Evolutionary conservation across 1,284 basidiomycete species (phyloP).

Genomic region (Ganoderma resinaceum): DNA sequence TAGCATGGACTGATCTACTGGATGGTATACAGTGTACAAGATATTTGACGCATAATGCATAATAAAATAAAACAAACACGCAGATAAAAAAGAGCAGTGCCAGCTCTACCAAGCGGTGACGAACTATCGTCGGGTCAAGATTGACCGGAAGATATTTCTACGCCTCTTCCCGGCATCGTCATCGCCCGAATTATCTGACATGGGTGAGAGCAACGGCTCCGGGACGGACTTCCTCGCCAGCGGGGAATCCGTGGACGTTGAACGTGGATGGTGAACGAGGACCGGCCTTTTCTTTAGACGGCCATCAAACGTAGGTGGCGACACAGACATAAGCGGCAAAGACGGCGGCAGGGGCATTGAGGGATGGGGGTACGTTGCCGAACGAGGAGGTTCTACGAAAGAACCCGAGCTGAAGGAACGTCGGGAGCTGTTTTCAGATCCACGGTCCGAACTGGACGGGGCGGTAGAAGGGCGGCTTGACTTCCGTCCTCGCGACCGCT

Average conservation of each 20-base stretch:
- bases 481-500: constrained; percentile 33
- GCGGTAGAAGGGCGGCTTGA: constrained; percentile 51
- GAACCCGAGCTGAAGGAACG: constrained; percentile 13
- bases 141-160: constrained; percentile 34
- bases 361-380: constrained; percentile 24
- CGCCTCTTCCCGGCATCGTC: constrained; percentile 33
- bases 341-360: constrained; percentile 19
- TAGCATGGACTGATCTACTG: constrained; percentile 33
- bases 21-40: constrained; percentile 36
- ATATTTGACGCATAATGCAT: constrained; percentile 35
- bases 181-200: constrained; percentile 21
- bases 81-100: not conserved
- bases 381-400: constrained; percentile 23
- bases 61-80: constrained; percentile 21
- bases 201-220: constrained; percentile 23
- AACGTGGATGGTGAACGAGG: constrained; percentile 31
- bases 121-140: constrained; percentile 32
- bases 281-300: constrained; percentile 13
- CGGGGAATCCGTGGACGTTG: constrained; percentile 36
- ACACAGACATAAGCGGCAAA: constrained; percentile 1
- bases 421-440: constrained; percentile 18
- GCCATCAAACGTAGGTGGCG: constrained; percentile 14
- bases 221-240: constrained; percentile 23
- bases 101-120: not conserved
- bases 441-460: constrained; percentile 37